Evolutionary conservation across 805 yeast species (phyloP), one percentile per base, ranked within the genome.

Genomic region (Starmera dryadoides): DNA sequence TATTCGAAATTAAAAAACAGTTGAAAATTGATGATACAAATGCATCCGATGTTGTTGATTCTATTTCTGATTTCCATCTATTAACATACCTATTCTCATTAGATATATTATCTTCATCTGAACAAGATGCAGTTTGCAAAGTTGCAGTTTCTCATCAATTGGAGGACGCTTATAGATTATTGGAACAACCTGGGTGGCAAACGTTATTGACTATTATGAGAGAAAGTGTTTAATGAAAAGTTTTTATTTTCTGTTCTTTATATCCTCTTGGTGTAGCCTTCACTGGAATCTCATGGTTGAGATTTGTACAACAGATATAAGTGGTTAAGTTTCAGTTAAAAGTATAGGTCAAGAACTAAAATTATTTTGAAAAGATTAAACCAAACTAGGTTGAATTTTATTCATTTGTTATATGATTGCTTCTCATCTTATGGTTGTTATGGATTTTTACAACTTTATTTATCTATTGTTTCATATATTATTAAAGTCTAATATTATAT

Each of bases 161-260:
- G 7, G 71, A 67, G 23, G 74, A 73, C 39, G 73, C 71, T 38
- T 67, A 73, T 43, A 66, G 64, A 38, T 62, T 82, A 37, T 60
- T 81, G 19, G 79, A 81, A 35, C 53, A 56, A 43, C 79, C 84
- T 0, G 93, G 93, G 1, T 87, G 96, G 96, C 83, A 80, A 68
- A 84, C 95, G 2, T 62, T 87, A 42, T 56, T 79, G 26, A 75
- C 88, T 30, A 76, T 78, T 33, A 52, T 69, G 22, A 62, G 62
- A 40, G 61, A 57, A 39, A 58, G 60, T 36, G 46, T 52, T 14
- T 48, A 39, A 19, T 6, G 4, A 12, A n/a, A n/a, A n/a, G n/a
- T n/a, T n/a, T n/a, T n/a, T n/a, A n/a, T n/a, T n/a, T n/a, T n/a
- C n/a, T n/a, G n/a, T n/a, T n/a, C n/a, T n/a, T n/a, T n/a, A n/a